These are phyloP conservation scores for Sporodiniella umbellata DNA, from an alignment of 371 early-diverging fungal genomes.

Conservation along the genomic window DNA sequence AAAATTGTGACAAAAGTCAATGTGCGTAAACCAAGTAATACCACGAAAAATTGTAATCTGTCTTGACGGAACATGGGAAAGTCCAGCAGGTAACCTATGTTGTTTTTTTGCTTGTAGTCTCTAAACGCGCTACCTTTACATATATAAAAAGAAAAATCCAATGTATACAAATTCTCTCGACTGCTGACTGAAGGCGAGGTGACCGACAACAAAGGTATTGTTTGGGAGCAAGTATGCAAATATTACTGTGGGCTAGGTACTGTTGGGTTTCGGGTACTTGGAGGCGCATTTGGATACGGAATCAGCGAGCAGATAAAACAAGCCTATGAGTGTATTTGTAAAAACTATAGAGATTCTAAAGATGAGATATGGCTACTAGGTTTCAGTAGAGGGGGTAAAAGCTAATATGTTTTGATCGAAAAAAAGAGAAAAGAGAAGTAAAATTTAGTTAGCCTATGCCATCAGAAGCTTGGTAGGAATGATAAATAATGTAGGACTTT, in stretches of 20 bases:
- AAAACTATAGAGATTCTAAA: conserved; percentile 15
- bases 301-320: conserved; percentile 28
- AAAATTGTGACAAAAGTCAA: too few species aligned
- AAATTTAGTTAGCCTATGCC: conserved; percentile 26
- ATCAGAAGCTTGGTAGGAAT: conserved; percentile 35
- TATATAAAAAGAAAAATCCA: conserved; percentile 39
- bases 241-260: conserved; percentile 34
- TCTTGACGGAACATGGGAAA: conserved; percentile 43
- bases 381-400: conserved; percentile 36
- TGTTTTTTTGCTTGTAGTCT: too few species aligned
- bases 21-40: neutral
- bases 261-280: conserved; percentile 11
- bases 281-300: conserved; percentile 35
- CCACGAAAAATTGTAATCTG: conserved; percentile 30
- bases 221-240: conserved; percentile 19
- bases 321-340: conserved; percentile 29
- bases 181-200: neutral
- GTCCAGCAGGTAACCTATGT: conserved; percentile 34
- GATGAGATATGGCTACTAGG: conserved; percentile 40
- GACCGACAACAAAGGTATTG: neutral
- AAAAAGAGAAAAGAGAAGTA: neutral
- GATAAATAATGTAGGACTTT: conserved; percentile 37
- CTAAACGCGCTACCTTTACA: too few species aligned
- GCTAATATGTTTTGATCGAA: neutral
- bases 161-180: conserved; percentile 24